Percentiles rank a stretch among this genome's conserved stretches.
Conservation (phyloP, 139 green algal species). For the Coccomyxa sp. region DNA sequence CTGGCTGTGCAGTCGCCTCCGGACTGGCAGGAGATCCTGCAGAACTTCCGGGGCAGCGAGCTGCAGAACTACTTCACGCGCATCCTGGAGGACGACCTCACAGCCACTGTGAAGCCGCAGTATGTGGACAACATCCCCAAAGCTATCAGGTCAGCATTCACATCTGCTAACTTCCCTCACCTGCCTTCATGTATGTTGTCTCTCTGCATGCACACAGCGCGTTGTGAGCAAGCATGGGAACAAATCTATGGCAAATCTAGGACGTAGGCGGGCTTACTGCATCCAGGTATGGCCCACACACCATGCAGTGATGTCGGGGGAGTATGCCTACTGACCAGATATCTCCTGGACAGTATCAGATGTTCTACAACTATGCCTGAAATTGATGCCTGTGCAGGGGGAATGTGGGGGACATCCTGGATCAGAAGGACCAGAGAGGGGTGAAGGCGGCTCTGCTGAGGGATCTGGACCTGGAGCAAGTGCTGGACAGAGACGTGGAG, state of each 20-base stretch:
- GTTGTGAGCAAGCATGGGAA: too few relatives aligned
- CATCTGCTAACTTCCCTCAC: too few relatives aligned
- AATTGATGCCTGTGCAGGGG: constrained; percentile 36
- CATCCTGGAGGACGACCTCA: constrained; percentile 96
- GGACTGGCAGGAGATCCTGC: constrained; percentile 97
- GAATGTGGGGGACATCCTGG: constrained; percentile 79
- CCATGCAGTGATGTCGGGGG: too few relatives aligned
- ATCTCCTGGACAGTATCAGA: too few relatives aligned
- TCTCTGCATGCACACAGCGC: too few relatives aligned
- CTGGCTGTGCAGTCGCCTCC: constrained; percentile 59
- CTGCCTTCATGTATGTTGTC: too few relatives aligned
- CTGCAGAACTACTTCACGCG: constrained; percentile 99
- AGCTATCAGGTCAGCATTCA: constrained; percentile 26
- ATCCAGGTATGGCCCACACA: too few relatives aligned
- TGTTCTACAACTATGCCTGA: too few relatives aligned
- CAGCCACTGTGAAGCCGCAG: constrained; percentile 91
- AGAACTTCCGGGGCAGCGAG: constrained; percentile 94
- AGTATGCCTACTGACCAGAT: too few relatives aligned
- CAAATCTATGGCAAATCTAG: too few relatives aligned
- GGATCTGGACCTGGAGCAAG: constrained; percentile 78
- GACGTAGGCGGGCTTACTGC: too few relatives aligned
- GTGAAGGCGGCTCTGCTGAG: constrained; percentile 57
- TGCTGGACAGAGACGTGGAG: constrained; percentile 91
- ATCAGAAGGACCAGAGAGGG: constrained; percentile 80
- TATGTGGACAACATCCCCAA: constrained; percentile 99